Evolutionary conservation across 2,329 filamentous ascomycete species (phyloP), one percentile per base, ranked within the genome.

Genomic region (Sporothrix globosa): DNA sequence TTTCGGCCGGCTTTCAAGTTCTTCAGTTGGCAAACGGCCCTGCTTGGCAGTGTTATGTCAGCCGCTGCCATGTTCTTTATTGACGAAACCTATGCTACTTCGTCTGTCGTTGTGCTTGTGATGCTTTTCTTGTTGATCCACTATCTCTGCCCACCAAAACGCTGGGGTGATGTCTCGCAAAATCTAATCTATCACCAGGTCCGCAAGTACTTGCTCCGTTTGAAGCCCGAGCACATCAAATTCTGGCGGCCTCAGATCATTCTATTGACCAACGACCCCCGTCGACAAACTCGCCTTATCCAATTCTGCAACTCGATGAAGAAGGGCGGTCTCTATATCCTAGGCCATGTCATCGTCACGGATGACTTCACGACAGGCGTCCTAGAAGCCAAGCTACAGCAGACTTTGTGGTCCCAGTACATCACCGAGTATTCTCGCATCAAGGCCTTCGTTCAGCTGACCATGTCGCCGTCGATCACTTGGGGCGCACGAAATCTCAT

Each of bases 271-370:
- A 96, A 95, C 77, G 88, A 96, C 75, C 91, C 92, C 4, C 86
- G 93, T n/a, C 86, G 86, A 6, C 92, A 96, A 77, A 93, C 91
- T 68, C 90, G 92, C 54, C 85, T 97, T 53, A 95, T 97, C 2
- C 92, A 94, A 71, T 97, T 97, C 75, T 97, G 93, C 80, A 97
- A 97, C 78, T 93, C 92, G 0, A 82, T 97, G 78, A 97, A 97
- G 78, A 97, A 97, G 76, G 93, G 93, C 0, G 90, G 89, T 0
- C 79, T 97, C 1, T 97, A 96, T 77, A 91, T 97, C 11, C 83
- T 97, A 1, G 93, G 92, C 0, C 93, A 96, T 79, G 92, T 96
- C 56, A 93, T 97, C 71, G 92, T 97, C 3, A 93, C 92, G 0
- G 86, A 92, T 72, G 91, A 97, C 77, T 97, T 97, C 76, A 87